Evolutionary conservation across 148 eudicot species (phyloP).

Genomic region (Beta vulgaris): DNA sequence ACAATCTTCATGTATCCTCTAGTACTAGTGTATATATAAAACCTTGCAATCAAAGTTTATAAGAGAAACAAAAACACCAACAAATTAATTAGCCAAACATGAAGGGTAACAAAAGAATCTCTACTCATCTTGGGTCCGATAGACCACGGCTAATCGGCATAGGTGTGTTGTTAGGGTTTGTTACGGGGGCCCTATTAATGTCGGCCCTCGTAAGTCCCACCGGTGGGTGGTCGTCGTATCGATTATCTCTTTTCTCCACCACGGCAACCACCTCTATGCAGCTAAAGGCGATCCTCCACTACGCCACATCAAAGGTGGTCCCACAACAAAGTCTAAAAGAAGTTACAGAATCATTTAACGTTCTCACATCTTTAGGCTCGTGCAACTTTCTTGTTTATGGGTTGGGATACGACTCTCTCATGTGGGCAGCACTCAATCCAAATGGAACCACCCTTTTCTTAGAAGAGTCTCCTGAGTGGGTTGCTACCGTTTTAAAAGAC

Average conservation of each 20-base stretch:
- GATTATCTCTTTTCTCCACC: constrained; percentile 13
- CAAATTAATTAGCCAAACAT: not conserved
- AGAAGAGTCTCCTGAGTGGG: constrained; percentile 45
- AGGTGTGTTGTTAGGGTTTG: constrained; percentile 7
- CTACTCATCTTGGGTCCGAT: not conserved
- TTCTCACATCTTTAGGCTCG: constrained; percentile 15
- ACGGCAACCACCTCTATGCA: constrained; percentile 19
- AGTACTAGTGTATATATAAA: not conserved
- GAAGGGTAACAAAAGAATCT: not conserved
- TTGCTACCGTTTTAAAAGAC: constrained; percentile 19
- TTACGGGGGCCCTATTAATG: constrained; percentile 18
- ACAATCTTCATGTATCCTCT: not conserved
- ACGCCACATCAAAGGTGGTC: constrained; percentile 39
- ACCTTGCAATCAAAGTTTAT: not conserved
- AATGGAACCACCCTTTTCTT: constrained; percentile 40
- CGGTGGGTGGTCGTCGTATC: not conserved
- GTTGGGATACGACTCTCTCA: constrained; percentile 44
- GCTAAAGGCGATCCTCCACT: constrained; percentile 37
- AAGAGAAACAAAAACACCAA: not conserved
- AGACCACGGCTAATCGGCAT: not conserved
- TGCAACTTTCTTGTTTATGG: constrained; percentile 49
- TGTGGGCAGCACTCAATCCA: constrained; percentile 49
- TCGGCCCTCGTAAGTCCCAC: constrained; percentile 10
- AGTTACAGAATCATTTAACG: constrained; percentile 30
- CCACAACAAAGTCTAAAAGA: constrained; percentile 40